Conservation (phyloP, 495 filamentous ascomycete genomes). For the Delitschia confertaspora region DNA sequence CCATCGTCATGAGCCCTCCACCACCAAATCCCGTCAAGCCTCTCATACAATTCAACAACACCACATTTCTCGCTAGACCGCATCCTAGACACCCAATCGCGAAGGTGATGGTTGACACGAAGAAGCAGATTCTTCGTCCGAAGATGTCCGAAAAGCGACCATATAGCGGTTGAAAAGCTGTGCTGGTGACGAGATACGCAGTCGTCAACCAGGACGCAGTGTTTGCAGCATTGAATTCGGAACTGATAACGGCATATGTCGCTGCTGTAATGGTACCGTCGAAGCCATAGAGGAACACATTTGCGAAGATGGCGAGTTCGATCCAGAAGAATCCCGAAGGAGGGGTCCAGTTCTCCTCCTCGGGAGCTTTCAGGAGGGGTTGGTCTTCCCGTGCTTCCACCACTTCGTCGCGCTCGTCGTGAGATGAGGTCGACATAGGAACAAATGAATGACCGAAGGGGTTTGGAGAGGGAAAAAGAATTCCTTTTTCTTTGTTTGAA, state of each 20-base stretch:
- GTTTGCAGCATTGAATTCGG: constrained; percentile 44
- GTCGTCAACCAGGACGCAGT: constrained; percentile 49
- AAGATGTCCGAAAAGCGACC: constrained; percentile 37
- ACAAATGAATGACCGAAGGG: too few species aligned
- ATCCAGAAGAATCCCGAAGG: constrained; percentile 41
- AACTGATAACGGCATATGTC: constrained; percentile 56
- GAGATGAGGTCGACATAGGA: too few species aligned
- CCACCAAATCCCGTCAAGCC: constrained; percentile 50
- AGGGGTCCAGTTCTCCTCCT: constrained; percentile 33
- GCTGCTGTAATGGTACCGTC: constrained; percentile 59
- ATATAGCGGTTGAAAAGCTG: constrained; percentile 46
- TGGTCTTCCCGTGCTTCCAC: too few species aligned
- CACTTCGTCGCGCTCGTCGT: too few species aligned
- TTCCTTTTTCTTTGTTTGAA: too few species aligned
- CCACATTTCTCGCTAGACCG: constrained; percentile 36
- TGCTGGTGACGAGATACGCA: constrained; percentile 48
- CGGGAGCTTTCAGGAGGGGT: constrained; percentile 36
- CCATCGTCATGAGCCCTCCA: constrained; percentile 54
- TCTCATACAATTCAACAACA: constrained; percentile 40
- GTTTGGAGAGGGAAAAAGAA: too few species aligned
- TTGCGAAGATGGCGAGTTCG: constrained; percentile 45
- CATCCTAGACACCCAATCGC: constrained; percentile 42
- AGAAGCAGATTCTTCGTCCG: constrained; percentile 36
- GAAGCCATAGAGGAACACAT: constrained; percentile 57
- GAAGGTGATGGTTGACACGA: constrained; percentile 41